Base-by-base conservation (phyloP, 768 basidiomycete species). In the Hygrophoropsis aurantiaca region DNA sequence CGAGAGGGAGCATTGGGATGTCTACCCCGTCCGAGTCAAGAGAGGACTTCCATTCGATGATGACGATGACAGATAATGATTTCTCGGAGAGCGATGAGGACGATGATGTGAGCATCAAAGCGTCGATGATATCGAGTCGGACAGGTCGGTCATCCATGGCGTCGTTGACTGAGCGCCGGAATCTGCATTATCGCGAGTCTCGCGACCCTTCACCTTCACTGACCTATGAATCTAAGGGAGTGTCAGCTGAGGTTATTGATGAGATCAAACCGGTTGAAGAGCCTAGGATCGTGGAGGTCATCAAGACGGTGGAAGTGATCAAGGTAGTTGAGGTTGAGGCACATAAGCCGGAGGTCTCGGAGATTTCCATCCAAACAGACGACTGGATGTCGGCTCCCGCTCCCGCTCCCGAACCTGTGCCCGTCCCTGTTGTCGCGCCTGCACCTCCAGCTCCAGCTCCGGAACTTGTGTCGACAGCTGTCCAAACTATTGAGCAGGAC, bases 351-450 rank as follows among this genome's bases (percentile, higher is more conserved):
- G 83, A 88, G 55, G 67, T 80, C 25, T 82, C 73, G 59, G 90
- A 93, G 55, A 87, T 82, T 50, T 86, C 82, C 3, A 81, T 84
- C 26, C 90, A 93, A 69, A 92, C 90, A 1, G 90, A 93, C 51
- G 75, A 77, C 41, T 87, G 84, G 85, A 68, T 61, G 11, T 80
- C 80, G 10, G 71, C 75, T 8, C 61, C 70, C 2, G 62, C 71
- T 2, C 60, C 67, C 19, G 48, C 58, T 32, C 66, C 67, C 13
- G 42, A 60, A 53, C 45, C 54, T 44, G 36, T 69, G 55, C 42
- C 56, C 52, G 34, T 52, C 66, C 66, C 67, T 43, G 48, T 61
- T 57, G 55, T 72, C 26, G 55, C 72, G 30, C 38, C 70, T 49
- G 64, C 59, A 15, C 66, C 64, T 8, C 55, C 49, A 13, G 59